Conservation (phyloP, 176 grass and related monocot species). For the Triticum timopheevii region DNA sequence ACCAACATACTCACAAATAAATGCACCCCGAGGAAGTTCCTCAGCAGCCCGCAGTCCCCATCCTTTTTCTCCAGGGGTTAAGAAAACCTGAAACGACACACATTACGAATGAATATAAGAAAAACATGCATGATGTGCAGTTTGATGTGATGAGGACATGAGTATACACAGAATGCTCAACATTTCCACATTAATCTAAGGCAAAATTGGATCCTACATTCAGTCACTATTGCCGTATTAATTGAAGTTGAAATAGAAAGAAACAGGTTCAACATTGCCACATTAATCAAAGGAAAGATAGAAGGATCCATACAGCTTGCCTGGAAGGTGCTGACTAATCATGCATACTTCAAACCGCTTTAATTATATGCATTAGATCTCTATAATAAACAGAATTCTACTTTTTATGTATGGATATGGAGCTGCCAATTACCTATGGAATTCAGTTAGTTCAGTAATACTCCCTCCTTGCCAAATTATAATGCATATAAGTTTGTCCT, state of each 20-base stretch:
- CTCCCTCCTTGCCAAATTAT: too few relatives aligned
- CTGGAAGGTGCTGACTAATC: neutral
- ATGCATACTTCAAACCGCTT: neutral
- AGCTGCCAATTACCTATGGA: neutral
- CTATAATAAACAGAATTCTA: neutral
- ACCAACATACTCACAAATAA: constrained; percentile 89
- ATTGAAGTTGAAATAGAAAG: neutral
- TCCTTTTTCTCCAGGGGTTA: constrained; percentile 64
- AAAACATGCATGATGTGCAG: neutral
- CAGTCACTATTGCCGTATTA: neutral
- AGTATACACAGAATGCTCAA: neutral
- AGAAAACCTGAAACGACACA: constrained; percentile 68
- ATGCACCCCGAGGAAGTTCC: constrained; percentile 66
- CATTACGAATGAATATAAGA: neutral
- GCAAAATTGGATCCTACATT: neutral
- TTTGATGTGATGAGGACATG: neutral
- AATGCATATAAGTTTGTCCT: too few relatives aligned
- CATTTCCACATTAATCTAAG: neutral
- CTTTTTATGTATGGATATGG: neutral
- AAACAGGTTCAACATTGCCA: neutral
- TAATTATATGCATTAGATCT: neutral
- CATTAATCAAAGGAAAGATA: neutral
- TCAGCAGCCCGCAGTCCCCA: constrained; percentile 74
- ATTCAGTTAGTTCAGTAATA: neutral
- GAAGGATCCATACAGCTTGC: neutral